Base-by-base conservation (phyloP, 2,329 filamentous ascomycete genomes). In the Cladophialophora chaetospira region DNA sequence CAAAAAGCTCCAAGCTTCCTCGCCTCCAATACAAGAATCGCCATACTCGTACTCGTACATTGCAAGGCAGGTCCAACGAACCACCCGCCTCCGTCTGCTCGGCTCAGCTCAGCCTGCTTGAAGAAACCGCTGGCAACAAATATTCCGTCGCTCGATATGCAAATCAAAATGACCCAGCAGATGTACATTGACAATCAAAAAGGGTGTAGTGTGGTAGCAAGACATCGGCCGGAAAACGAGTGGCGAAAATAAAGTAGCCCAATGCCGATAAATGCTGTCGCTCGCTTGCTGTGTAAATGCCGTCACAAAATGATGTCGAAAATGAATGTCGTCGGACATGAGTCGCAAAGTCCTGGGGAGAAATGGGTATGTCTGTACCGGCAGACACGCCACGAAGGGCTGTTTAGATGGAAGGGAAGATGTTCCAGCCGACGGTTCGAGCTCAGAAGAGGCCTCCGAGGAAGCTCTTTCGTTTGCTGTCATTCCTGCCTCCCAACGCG, bases 401-500 rank as follows among this genome's bases (percentile, higher is more conserved):
- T 15, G 19, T 38, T 17, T 5, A 23, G 13, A 47, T 33, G n/a
- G n/a, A n/a, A n/a, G n/a, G n/a, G n/a, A n/a, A n/a, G n/a, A n/a
- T n/a, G n/a, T n/a, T n/a, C n/a, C n/a, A n/a, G n/a, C n/a, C n/a
- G 11, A 15, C 3, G 28, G n/a, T n/a, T 3, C 8, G n/a, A 3
- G 6, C 21, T 58, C 31, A 63, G 45, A 65, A 63, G n/a, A 65
- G 55, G 15, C 59, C 56, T 5, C 64, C 64, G 13, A 66, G 45
- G 45, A 66, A 64, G 33, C 64, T 66, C 33, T 29, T 61, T 19
- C 64, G 57, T 58, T 65, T 65, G 42, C 56, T 66, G 25, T 66
- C 63, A 23, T 56, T 59, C 19, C 62, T 50, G 10, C 48, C 44
- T n/a, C 42, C 60, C 13, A 62, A 48, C 6, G 63, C 51, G 9